Evolutionary conservation across 148 eudicot genomes (phyloP), one percentile per base, ranked within the genome.

Genomic region (Diospyros lotus): DNA sequence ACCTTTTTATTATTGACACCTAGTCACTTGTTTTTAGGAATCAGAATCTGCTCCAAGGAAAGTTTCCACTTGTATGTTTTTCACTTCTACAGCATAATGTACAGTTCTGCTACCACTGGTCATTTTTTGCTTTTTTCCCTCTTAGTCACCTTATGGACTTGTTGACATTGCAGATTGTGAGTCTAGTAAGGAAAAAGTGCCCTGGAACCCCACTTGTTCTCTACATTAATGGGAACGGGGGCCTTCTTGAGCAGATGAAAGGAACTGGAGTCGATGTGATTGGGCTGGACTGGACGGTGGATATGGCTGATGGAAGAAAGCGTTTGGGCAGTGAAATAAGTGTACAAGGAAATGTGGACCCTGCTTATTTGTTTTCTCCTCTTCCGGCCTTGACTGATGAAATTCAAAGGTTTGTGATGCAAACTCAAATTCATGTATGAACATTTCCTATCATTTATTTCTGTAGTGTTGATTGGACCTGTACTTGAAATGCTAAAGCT

Each of bases 201-300:
- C 97, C 99, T 44, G 84, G 83, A 67, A 92, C 94, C 38, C 98
- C 97, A 9, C 89, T 95, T 76, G 97, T 92, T 76, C 89, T 94
- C 62, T 92, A 95, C 72, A 95, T 95, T 39, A 95, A 95, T 71
- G 97, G 99, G 75, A 95, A 95, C 75, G 98, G 97, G 45, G 99
- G 96, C 50, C 84, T 95, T 72, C 83, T 95, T 60, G 99, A 95
- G 82, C 85, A 89, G 86, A 95, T 95, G 97, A 92, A 92, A 83
- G 90, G 80, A 58, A 82, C 86, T 68, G 98, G 98, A 18, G 97
- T 90, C 68, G 97, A 95, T 76, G 98, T 92, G 77, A 91, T 92
- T 80, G 97, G 98, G 69, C 85, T 94, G 71, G 98, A 94, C 71
- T 94, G 98, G 98, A 95, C 98, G 0, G 97, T 94, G 53, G 97